Evolutionary conservation across 169 alveolate species (phyloP).

Genomic region (Perkinsus marinus): DNA sequence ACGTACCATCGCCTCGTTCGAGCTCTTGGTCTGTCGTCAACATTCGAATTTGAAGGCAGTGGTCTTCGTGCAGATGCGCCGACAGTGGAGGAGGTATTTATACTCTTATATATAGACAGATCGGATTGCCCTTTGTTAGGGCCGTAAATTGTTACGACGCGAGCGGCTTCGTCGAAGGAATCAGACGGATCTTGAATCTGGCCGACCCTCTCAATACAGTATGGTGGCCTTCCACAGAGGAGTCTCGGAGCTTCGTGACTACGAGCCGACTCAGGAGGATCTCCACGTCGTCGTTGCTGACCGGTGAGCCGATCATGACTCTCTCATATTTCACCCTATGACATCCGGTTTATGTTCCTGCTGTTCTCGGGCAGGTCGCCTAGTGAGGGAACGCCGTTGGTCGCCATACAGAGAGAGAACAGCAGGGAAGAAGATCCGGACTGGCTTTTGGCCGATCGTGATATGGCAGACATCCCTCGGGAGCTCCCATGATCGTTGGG

Average conservation of each 20-base stretch:
- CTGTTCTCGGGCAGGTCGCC: neutral
- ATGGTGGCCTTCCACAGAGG: neutral
- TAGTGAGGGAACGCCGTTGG: neutral
- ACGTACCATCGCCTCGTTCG: neutral
- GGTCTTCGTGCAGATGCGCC: neutral
- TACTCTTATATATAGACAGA: too few species aligned
- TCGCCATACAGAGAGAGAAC: neutral
- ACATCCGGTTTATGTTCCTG: neutral
- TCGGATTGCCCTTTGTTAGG: neutral
- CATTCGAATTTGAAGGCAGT: neutral
- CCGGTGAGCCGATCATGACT: too few species aligned
- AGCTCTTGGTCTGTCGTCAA: neutral
- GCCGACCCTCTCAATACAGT: neutral
- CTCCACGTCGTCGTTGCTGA: too few species aligned
- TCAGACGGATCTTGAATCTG: neutral
- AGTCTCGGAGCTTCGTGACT: neutral
- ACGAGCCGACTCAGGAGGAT: neutral
- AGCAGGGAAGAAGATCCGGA: neutral
- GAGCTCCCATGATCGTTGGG: neutral
- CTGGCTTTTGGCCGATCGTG: neutral
- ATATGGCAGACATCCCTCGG: neutral
- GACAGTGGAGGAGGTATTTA: neutral
- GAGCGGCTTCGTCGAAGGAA: neutral
- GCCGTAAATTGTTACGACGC: neutral
- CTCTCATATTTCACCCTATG: neutral